Conservation (phyloP, 75 land plant species). For the Selaginella tamariscina region DNA sequence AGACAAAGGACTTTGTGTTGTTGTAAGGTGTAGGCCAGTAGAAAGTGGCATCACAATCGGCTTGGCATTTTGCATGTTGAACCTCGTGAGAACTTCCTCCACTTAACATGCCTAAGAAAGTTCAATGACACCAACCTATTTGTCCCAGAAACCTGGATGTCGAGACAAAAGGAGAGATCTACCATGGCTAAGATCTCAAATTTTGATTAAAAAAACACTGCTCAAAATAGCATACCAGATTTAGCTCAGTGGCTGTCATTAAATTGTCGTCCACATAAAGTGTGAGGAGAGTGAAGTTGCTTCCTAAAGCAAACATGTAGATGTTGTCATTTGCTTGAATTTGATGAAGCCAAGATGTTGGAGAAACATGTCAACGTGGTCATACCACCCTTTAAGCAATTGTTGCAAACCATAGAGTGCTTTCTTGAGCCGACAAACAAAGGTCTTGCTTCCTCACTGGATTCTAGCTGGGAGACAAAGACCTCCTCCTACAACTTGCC, state of each 20-base stretch:
- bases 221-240: constrained; percentile 4
- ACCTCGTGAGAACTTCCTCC: constrained; percentile 7
- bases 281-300: too few relatives aligned
- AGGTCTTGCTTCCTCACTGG: background rate
- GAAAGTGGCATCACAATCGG: background rate
- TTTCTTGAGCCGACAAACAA: constrained; percentile 5
- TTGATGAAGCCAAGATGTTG: background rate
- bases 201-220: constrained; percentile 7
- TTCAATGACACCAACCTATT: background rate
- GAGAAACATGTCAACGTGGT: background rate
- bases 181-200: constrained; percentile 1
- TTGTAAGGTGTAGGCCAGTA: background rate
- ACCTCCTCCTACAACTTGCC: constrained; percentile 9
- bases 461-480: background rate
- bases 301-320: background rate
- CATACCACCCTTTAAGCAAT: constrained; percentile 6
- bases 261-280: too few relatives aligned
- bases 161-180: background rate
- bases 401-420: constrained; percentile 10
- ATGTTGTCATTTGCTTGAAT: background rate
- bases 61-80: too few relatives aligned
- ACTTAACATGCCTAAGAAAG: background rate
- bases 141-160: background rate
- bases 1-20: background rate
- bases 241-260: background rate